A percentile compares a stretch with the other conserved stretches of the same genome.
Evolutionary conservation across 139 green algal genomes (phyloP).

Genomic region (Tetraselmis striata): DNA sequence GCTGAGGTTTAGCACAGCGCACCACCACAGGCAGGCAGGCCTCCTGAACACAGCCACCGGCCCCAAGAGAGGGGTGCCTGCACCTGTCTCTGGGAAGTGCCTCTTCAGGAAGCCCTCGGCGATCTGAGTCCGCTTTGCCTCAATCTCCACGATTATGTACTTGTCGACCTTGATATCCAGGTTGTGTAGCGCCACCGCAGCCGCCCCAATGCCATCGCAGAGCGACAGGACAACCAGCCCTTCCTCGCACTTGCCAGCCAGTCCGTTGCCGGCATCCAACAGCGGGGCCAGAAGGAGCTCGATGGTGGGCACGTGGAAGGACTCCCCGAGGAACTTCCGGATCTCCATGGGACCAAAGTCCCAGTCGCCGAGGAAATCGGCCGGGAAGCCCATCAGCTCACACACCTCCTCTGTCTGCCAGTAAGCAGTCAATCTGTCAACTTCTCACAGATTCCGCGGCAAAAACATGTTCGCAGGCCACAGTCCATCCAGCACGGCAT

Average conservation of each 20-base stretch:
- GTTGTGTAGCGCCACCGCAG: not conserved
- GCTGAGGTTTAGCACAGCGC: too few relatives aligned
- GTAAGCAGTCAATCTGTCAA: too few relatives aligned
- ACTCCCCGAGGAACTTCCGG: not conserved
- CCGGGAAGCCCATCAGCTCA: not conserved
- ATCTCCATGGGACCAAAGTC: not conserved
- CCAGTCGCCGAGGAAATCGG: not conserved
- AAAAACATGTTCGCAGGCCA: too few relatives aligned
- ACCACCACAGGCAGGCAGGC: too few relatives aligned
- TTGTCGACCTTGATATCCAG: not conserved
- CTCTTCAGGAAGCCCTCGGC: not conserved
- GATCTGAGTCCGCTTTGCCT: not conserved
- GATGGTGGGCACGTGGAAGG: not conserved
- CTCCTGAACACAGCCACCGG: too few relatives aligned
- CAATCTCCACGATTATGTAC: not conserved
- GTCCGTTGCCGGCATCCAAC: not conserved
- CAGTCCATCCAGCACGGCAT: too few relatives aligned
- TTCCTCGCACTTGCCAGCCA: not conserved
- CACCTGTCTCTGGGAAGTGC: too few relatives aligned
- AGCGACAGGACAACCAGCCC: not conserved
- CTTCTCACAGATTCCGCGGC: too few relatives aligned
- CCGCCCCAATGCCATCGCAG: not conserved
- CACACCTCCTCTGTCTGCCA: not conserved
- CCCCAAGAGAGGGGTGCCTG: too few relatives aligned
- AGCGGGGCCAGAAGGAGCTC: not conserved